Percentiles rank a stretch among this genome's conserved stretches.
These are phyloP conservation scores for Xylaria intraflava DNA, from an alignment of 495 filamentous ascomycete genomes.

Conservation along the genomic window DNA sequence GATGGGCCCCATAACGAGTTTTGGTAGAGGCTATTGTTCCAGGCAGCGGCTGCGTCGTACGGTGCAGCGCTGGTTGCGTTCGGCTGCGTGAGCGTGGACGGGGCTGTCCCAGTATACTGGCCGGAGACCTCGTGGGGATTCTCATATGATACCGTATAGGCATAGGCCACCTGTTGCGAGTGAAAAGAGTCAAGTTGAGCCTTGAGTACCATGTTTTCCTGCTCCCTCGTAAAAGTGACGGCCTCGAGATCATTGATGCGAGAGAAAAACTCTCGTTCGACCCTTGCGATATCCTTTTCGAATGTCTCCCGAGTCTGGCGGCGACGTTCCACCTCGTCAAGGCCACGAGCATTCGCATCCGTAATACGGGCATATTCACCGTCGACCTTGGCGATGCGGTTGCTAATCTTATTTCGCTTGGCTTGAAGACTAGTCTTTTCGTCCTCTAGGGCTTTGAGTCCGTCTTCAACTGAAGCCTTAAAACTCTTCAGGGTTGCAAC, in stretches of 20 bases:
- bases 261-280: conserved; percentile 42
- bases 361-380: conserved; percentile 72
- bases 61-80: conserved; percentile 11
- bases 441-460: conserved; percentile 56
- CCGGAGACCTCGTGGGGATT: conserved; percentile 10
- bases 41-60: conserved; percentile 23
- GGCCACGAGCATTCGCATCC: conserved; percentile 66
- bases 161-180: conserved; percentile 28
- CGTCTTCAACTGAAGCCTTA: conserved; percentile 57
- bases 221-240: conserved; percentile 36
- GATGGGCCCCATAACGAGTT: conserved; percentile 24
- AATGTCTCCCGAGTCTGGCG: conserved; percentile 60
- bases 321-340: conserved; percentile 67
- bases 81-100: conserved; percentile 12
- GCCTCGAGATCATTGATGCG: conserved; percentile 31
- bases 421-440: conserved; percentile 62
- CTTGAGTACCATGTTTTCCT: conserved; percentile 34
- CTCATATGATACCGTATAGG: conserved; percentile 24
- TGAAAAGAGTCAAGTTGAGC: conserved; percentile 34
- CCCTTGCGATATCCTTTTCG: conserved; percentile 55
- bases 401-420: conserved; percentile 70
- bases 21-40: conserved; percentile 27
- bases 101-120: conserved; percentile 14
- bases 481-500: conserved; percentile 54
- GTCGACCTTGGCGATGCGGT: conserved; percentile 67